Percentiles rank a stretch among this genome's conserved stretches.
Evolutionary conservation across 2,329 filamentous ascomycete species (phyloP).

Genomic region (Aureobasidium subglaciale): DNA sequence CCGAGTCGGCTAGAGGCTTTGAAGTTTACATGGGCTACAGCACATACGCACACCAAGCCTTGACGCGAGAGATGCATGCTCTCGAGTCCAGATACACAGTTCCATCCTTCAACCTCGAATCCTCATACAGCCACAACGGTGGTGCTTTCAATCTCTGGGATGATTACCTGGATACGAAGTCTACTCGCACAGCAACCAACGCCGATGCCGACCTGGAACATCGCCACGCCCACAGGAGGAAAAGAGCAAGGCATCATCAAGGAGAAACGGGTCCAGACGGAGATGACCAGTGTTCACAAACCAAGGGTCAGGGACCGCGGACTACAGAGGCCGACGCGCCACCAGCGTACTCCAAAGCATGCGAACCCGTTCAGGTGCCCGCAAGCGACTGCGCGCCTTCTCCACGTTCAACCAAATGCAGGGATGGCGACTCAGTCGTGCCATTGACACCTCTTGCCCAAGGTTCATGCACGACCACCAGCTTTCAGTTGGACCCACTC

Average conservation of each 20-base stretch:
- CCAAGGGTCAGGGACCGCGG: neutral
- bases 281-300: neutral
- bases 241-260: neutral
- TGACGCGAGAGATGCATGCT: neutral
- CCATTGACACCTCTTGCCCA: neutral
- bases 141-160: neutral
- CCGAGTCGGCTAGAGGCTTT: neutral
- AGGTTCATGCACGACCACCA: neutral
- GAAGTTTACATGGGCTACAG: slow-evolving; percentile 7
- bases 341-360: neutral
- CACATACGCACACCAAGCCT: neutral
- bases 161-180: neutral
- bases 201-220: neutral
- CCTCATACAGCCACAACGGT: slow-evolving; percentile 7
- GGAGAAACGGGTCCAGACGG: neutral
- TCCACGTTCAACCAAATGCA: neutral
- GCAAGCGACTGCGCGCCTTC: slow-evolving; percentile 2
- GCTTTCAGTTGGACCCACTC: neutral
- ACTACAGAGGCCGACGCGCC: neutral
- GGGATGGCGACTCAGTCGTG: neutral
- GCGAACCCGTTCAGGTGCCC: neutral
- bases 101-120: neutral
- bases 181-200: neutral
- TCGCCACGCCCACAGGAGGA: slow-evolving; percentile 5
- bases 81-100: neutral